Conservation (phyloP, 176 grass and related monocot genomes). For the Aegilops umbellulata region DNA sequence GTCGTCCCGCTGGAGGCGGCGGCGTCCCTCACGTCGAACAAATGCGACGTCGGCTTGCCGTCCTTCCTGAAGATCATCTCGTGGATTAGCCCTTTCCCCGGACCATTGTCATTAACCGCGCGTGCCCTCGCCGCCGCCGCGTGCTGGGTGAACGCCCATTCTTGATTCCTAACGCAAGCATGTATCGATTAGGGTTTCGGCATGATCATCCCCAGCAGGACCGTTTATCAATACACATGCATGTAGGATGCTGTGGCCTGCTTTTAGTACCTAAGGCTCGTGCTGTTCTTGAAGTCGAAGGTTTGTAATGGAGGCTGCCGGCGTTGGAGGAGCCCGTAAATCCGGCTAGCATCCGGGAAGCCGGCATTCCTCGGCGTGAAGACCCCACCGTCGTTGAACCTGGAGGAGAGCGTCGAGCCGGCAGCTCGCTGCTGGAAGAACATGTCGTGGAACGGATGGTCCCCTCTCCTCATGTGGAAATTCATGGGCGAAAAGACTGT, state of each 20-base stretch:
- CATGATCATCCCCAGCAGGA: background rate
- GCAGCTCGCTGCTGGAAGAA: constrained; percentile 59
- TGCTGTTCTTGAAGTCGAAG: constrained; percentile 62
- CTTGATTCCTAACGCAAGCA: constrained; percentile 43
- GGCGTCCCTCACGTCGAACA: constrained; percentile 51
- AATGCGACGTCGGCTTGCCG: constrained; percentile 44
- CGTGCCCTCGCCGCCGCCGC: constrained; percentile 2
- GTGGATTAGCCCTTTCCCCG: constrained; percentile 60
- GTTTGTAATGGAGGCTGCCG: constrained; percentile 41
- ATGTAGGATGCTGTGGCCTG: background rate
- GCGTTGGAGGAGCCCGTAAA: constrained; percentile 50
- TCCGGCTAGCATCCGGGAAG: constrained; percentile 35
- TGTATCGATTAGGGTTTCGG: constrained; percentile 40
- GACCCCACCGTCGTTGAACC: constrained; percentile 34
- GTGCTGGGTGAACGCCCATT: constrained; percentile 65
- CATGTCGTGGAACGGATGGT: constrained; percentile 66
- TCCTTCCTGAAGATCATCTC: constrained; percentile 73
- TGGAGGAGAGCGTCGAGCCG: constrained; percentile 28
- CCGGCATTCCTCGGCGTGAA: constrained; percentile 36
- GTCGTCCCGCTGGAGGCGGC: constrained; percentile 3
- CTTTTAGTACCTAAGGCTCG: constrained; percentile 55
- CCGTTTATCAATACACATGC: background rate
- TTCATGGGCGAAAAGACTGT: constrained; percentile 85
- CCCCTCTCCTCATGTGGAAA: constrained; percentile 80
- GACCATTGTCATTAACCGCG: constrained; percentile 29